phyloP scores from a whole-genome alignment of 2,329 filamentous ascomycete species.

The Alternaria arbusti region DNA sequence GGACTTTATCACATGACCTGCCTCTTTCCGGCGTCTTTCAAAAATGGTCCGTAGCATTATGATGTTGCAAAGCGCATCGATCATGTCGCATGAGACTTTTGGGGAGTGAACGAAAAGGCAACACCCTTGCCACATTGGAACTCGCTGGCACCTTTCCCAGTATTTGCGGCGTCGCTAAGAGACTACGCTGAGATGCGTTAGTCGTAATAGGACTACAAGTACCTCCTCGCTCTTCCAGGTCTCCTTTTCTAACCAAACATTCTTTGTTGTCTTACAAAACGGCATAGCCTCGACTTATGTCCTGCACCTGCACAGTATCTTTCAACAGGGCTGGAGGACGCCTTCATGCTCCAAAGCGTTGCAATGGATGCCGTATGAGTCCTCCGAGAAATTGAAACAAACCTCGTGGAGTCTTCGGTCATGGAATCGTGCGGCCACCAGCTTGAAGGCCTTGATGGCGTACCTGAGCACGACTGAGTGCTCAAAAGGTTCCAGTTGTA shows the following conservation, averaged over 20 bases:
- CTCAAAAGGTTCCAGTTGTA: accelerated
- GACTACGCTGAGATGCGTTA: accelerated
- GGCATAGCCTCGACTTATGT: no score
- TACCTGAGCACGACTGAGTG: not conserved
- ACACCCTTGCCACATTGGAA: accelerated
- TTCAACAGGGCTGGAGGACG: accelerated
- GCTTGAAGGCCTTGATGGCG: not conserved
- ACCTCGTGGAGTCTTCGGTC: not conserved
- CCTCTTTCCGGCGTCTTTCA: not conserved
- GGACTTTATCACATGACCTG: accelerated
- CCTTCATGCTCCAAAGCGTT: not conserved
- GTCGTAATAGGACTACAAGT: accelerated
- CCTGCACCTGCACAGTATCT: not conserved
- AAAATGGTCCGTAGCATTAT: accelerated
- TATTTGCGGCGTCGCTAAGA: not conserved
- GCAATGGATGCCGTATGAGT: accelerated
- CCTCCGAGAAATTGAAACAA: not conserved
- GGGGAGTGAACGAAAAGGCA: not conserved
- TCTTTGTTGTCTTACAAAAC: no score
- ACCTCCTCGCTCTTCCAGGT: not conserved
- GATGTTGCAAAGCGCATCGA: not conserved
- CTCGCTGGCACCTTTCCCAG: not conserved
- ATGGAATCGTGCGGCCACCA: not conserved
- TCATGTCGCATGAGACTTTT: accelerated
- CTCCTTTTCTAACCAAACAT: not conserved